Conservation (phyloP, 2,329 filamentous ascomycete genomes). For the Neopestalotiopsis sp. region DNA sequence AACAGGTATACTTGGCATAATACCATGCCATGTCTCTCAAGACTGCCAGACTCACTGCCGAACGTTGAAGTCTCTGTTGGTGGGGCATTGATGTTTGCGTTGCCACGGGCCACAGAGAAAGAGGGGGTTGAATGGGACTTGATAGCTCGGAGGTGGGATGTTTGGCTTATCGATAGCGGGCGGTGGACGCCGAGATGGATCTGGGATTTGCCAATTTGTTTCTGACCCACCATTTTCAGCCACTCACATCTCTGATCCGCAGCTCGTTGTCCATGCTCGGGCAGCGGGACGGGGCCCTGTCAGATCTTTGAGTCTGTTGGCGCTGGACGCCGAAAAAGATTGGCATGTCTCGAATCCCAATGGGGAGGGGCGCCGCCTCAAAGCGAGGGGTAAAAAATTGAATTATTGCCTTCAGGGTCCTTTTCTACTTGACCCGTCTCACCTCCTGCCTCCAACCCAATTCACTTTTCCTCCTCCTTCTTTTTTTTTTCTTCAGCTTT, state of each 20-base stretch:
- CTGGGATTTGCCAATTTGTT: neutral
- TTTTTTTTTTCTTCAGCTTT: slow-evolving; percentile 30
- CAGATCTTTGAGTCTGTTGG: slow-evolving; percentile 1
- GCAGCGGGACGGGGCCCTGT: neutral
- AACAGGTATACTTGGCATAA: neutral
- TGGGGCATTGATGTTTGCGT: neutral
- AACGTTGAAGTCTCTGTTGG: neutral
- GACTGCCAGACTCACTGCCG: neutral
- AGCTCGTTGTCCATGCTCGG: neutral
- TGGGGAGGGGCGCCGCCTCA: neutral
- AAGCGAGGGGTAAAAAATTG: slow-evolving; percentile 15
- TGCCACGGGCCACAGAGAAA: too few relatives aligned
- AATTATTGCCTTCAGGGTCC: slow-evolving; percentile 24
- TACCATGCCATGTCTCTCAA: neutral
- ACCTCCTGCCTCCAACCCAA: slow-evolving; percentile 25
- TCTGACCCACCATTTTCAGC: slow-evolving; percentile 5
- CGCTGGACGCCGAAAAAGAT: neutral
- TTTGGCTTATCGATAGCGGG: neutral
- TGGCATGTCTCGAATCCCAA: neutral
- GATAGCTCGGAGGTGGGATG: neutral
- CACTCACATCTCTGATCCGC: slow-evolving; percentile 7
- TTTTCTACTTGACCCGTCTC: slow-evolving; percentile 32
- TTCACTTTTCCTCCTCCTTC: slow-evolving; percentile 27
- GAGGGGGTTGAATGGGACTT: neutral
- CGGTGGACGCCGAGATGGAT: neutral